These are phyloP conservation scores for Leersia perrieri DNA, from an alignment of 176 grass and related monocot species.

Conservation along the genomic window DNA sequence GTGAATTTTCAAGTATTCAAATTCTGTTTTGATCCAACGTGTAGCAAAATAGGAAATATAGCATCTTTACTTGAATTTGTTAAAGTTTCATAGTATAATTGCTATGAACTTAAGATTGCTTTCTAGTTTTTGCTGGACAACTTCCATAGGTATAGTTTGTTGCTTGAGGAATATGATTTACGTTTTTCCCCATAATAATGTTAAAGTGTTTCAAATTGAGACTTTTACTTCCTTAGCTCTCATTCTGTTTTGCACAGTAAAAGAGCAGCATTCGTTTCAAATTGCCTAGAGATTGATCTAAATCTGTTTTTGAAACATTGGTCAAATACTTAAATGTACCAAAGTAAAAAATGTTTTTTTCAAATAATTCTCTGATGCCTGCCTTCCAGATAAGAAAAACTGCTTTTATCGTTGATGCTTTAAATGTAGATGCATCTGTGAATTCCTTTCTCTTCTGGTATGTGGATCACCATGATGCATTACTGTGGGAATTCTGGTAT, in stretches of 20 bases:
- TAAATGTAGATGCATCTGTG: conserved; percentile 4
- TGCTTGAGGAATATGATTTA: not conserved
- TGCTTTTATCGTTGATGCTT: conserved; percentile 1
- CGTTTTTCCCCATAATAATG: not conserved
- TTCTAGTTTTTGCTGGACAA: not conserved
- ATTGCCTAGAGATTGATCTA: not conserved
- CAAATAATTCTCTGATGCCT: not conserved
- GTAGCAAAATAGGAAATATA: not conserved
- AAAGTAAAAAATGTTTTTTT: not conserved
- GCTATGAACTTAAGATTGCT: not conserved
- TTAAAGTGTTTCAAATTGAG: not conserved
- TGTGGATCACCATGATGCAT: not conserved
- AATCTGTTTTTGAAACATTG: not conserved
- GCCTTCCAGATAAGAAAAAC: not conserved
- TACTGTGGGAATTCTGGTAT: not conserved
- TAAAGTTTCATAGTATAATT: not conserved
- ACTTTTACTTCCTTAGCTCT: not conserved
- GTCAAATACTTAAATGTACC: not conserved
- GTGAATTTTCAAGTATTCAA: too few species aligned
- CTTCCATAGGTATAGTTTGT: not conserved
- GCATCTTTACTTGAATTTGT: not conserved
- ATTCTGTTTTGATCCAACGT: too few species aligned
- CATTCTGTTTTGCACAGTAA: not conserved
- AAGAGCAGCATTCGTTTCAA: not conserved
- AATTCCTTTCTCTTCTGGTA: conserved; percentile 5